Conservation (phyloP, 1,284 basidiomycete genomes). For the Pseudozyma sp. region DNA sequence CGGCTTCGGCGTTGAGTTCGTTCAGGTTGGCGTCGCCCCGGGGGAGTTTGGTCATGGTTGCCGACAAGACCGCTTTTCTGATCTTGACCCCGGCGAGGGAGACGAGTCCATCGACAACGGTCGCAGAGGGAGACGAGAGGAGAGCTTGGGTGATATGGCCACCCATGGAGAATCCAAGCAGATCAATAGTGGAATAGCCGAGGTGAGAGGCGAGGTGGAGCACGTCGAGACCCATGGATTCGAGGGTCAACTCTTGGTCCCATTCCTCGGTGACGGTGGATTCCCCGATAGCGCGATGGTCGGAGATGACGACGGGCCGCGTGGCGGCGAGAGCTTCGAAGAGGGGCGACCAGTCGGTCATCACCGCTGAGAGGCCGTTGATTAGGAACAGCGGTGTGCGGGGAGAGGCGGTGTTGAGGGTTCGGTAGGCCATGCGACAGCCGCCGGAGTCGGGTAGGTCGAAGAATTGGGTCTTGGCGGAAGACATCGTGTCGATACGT, state of each 20-base stretch:
- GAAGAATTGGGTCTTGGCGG: constrained; percentile 14
- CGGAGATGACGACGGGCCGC: constrained; percentile 56
- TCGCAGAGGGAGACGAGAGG: constrained; percentile 22
- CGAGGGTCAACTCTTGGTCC: constrained; percentile 53
- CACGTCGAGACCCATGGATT: constrained; percentile 58
- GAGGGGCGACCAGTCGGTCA: constrained; percentile 63
- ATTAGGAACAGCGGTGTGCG: constrained; percentile 55
- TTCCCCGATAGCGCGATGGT: constrained; percentile 63
- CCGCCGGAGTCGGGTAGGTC: constrained; percentile 15
- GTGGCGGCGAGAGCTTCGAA: constrained; percentile 42
- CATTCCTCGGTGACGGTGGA: constrained; percentile 47
- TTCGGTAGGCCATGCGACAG: constrained; percentile 48
- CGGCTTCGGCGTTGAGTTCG: constrained; percentile 18
- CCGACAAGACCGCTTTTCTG: constrained; percentile 49
- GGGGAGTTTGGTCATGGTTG: constrained; percentile 65
- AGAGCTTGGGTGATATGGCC: constrained; percentile 62
- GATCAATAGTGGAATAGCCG: constrained; percentile 37
- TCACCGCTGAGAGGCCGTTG: constrained; percentile 64
- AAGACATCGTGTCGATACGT: background rate
- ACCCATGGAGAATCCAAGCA: constrained; percentile 66
- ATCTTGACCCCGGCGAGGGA: constrained; percentile 40
- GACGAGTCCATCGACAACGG: background rate
- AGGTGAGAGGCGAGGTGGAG: constrained; percentile 48
- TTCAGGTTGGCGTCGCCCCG: constrained; percentile 50
- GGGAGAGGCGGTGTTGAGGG: constrained; percentile 7